Evolutionary conservation across 371 early-diverging fungal species (phyloP), one percentile per base, ranked within the genome.

Genomic region (Enterocytospora artemiae): DNA sequence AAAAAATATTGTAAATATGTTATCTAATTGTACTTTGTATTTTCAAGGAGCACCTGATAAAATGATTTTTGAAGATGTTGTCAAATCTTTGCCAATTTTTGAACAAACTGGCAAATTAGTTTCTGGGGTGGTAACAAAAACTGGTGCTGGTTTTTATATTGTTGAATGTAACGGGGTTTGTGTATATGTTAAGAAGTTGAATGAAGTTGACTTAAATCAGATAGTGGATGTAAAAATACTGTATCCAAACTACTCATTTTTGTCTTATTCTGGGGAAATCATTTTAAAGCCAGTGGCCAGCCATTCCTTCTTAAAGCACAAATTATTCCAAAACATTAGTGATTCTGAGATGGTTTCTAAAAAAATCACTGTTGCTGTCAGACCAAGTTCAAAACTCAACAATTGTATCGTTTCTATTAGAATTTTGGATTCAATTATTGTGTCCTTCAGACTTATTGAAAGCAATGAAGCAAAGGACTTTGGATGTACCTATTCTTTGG

Each of bases 1-100:
- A 46, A 4, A 14, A 7, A 4, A 7, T 31, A 24, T 12, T 2
- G 31, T 52, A 32, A 32, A 32, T 31, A 51, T 50, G 14, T 20
- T 60, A 5, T 2, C 4, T n/a, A 5, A 55, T 37, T 9, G 39
- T 18, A 20, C 33, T 9, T 45, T 41, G 28, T 25, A 30, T 53
- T 73, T 65, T 56, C 33, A 44, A 12, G 73, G 70, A 1, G 32
- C 48, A n/a, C 34, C 60, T 55, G 70, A 73, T 53, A 14, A 7
- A 20, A 45, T 58, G 31, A 32, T 73, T 22, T 73, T 69, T 56
- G 30, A 62, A 37, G 66, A 73, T 30, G 16, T 65, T 20, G 45
- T 67, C 2, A 33, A 16, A 49, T 28, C 45, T 36, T 18, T 37
- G 30, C 48, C 27, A 30, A 31, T 32, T 41, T 12, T 12, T 7